Evolutionary conservation across 495 filamentous ascomycete genomes (phyloP), one percentile per base, ranked within the genome.

Genomic region (Penicillium cataractarum): DNA sequence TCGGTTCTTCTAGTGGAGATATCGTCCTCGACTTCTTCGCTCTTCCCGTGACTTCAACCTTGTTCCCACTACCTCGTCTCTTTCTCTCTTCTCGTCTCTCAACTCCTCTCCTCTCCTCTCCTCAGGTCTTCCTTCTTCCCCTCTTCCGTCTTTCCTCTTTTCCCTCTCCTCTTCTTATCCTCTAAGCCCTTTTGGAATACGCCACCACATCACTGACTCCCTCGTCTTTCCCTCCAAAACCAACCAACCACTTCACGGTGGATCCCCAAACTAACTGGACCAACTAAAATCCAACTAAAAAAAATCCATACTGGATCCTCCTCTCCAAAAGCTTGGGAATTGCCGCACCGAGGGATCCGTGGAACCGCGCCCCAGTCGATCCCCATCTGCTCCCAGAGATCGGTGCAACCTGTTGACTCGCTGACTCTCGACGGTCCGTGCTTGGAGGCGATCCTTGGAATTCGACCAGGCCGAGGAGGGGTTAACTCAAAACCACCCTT

Each of bases 401-500:
- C 69, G 61, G 61, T 76, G 70, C 70, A 69, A 69, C 70, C 65
- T 63, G 61, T 67, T 64, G 58, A 61, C 67, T 71, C 58, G 58
- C 57, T 66, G 65, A 71, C 65, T 68, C 63, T 58, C 61, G 49
- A 60, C 55, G 76, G 76, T 68, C 76, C 73, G 76, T 78, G 76
- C 76, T 76, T 66, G 33, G 50, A 60, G 74, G 70, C 72, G 76
- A 78, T 78, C 76, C 71, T 60, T 74, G 68, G 65, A 69, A 60
- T 66, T 61, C 67, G 62, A 65, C 64, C 65, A 71, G 63, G 62
- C 64, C 57, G 61, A 63, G 60, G 69, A 69, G 68, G 68, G 70
- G 74, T 73, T 66, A 69, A 71, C 65, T 73, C 74, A 71, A 70
- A 72, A 70, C 72, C 69, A 63, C 58, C 51, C 54, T 39, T 56